These are phyloP conservation scores for Lentinula lateritia DNA, from an alignment of 768 basidiomycete genomes.

Conservation along the genomic window DNA sequence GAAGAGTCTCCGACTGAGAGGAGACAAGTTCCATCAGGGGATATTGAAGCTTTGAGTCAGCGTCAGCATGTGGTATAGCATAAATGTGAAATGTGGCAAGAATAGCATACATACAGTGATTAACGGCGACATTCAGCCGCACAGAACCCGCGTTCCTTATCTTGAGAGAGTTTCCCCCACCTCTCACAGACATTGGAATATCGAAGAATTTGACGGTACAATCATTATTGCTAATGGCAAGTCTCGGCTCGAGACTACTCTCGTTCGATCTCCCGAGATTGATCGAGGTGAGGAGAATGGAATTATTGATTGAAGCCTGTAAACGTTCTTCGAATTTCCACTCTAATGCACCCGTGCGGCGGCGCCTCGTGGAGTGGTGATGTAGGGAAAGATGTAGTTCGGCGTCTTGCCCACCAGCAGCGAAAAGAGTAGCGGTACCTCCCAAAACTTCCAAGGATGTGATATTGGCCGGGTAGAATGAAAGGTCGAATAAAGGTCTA, in stretches of 20 bases:
- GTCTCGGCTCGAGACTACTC: constrained; percentile 67
- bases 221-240: constrained; percentile 87
- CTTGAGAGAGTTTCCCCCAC: constrained; percentile 29
- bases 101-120: constrained; percentile 60
- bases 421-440: constrained; percentile 55
- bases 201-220: constrained; percentile 77
- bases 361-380: constrained; percentile 9
- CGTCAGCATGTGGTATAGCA: constrained; percentile 8
- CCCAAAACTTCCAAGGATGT: constrained; percentile 48
- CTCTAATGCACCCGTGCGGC: constrained; percentile 20
- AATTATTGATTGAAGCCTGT: constrained; percentile 76
- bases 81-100: constrained; percentile 1
- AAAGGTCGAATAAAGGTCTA: constrained; percentile 44
- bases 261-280: constrained; percentile 54
- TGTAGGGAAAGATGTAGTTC: constrained; percentile 64
- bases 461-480: constrained; percentile 61
- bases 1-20: constrained; percentile 90
- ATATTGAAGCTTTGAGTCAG: constrained; percentile 65
- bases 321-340: constrained; percentile 58
- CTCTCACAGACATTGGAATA: constrained; percentile 54
- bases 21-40: constrained; percentile 81
- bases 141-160: constrained; percentile 49
- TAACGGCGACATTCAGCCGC: constrained; percentile 64
- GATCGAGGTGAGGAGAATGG: constrained; percentile 61
- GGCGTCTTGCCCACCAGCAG: constrained; percentile 69